phyloP scores from a whole-genome alignment of 139 green algal species.

The Micractinium conductrix region DNA sequence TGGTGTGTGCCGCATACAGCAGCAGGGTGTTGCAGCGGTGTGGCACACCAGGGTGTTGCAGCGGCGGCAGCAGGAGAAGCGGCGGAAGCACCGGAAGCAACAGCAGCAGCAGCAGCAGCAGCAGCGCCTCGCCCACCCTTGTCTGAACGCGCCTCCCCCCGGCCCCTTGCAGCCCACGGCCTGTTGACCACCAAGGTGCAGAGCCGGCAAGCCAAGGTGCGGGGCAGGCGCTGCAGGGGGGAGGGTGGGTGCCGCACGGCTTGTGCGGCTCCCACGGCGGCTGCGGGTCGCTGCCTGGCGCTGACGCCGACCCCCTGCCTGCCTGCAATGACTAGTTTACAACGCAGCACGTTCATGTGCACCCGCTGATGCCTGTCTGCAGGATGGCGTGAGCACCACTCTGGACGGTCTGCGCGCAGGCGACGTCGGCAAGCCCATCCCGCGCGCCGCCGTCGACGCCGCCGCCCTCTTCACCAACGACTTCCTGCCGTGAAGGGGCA shows the following conservation, averaged over 20 bases:
- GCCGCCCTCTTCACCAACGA: constrained; percentile 74
- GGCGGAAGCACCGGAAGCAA: background rate
- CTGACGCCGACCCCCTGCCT: background rate
- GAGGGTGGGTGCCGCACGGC: background rate
- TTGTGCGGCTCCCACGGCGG: background rate
- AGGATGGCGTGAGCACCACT: constrained; percentile 34
- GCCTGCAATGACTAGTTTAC: background rate
- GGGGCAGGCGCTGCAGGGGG: background rate
- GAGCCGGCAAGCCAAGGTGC: constrained; percentile 2
- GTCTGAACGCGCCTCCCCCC: background rate
- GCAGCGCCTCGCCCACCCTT: background rate
- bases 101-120: no score
- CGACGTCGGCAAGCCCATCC: constrained; percentile 65
- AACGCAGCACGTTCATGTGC: no score
- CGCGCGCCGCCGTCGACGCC: constrained; percentile 39
- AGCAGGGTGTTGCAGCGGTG: background rate
- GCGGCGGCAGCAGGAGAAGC: no score
- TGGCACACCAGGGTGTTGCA: no score
- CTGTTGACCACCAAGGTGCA: constrained; percentile 70
- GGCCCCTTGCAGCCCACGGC: constrained; percentile 12
- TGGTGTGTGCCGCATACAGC: background rate
- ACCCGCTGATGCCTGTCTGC: background rate
- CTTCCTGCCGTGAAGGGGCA: constrained; percentile 59
- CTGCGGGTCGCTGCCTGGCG: background rate
- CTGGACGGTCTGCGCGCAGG: constrained; percentile 72